Percentiles rank a stretch among this genome's conserved stretches.
Evolutionary conservation across 1,284 basidiomycete species (phyloP).

Genomic region (Ceratorhiza oryzae-sativae): DNA sequence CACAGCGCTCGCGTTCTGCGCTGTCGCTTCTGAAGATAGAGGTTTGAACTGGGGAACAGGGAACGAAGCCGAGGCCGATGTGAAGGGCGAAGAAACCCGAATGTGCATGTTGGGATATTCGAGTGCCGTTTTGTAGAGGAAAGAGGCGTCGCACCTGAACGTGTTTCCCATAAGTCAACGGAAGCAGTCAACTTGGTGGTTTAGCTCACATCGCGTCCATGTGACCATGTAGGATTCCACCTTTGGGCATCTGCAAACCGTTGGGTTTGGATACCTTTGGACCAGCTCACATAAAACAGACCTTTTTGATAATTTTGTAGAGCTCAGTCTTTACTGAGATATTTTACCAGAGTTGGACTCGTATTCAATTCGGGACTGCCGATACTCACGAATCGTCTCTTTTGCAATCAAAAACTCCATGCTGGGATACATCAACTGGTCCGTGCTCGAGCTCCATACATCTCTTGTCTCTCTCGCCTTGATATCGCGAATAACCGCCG

Average conservation of each 20-base stretch:
- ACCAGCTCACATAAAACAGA: background rate
- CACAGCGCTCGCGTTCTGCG: background rate
- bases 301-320: slow-evolving; percentile 26
- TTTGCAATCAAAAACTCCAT: slow-evolving; percentile 76
- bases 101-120: slow-evolving; percentile 66
- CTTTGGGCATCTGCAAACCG: slow-evolving; percentile 73
- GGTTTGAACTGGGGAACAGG: slow-evolving; percentile 45
- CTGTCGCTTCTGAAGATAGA: slow-evolving; percentile 13
- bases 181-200: background rate
- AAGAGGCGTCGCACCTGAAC: slow-evolving; percentile 57
- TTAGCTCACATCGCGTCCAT: slow-evolving; percentile 62
- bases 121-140: slow-evolving; percentile 62
- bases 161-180: background rate
- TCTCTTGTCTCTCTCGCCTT: slow-evolving; percentile 61
- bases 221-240: slow-evolving; percentile 72
- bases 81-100: slow-evolving; percentile 54
- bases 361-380: slow-evolving; percentile 53
- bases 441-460: slow-evolving; percentile 64
- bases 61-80: slow-evolving; percentile 49
- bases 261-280: background rate
- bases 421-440: slow-evolving; percentile 69
- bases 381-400: slow-evolving; percentile 36
- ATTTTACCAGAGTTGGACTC: too few species aligned
- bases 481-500: slow-evolving; percentile 61
- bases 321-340: slow-evolving; percentile 64